phyloP scores from a whole-genome alignment of 345 rosid genomes.

The Gossypium thurberi region DNA sequence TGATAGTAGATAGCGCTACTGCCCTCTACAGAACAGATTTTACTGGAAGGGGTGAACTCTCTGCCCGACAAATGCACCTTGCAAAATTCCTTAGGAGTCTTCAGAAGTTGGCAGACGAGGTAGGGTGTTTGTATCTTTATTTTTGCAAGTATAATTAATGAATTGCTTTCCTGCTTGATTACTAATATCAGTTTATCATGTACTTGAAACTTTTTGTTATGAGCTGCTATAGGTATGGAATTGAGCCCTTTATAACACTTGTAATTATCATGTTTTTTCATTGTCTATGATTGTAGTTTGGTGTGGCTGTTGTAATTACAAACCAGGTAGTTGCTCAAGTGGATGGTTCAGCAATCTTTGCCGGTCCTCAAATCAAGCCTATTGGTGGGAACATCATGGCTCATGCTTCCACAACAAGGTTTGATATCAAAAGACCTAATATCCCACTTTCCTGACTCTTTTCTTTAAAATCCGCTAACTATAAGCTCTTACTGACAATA shows the following conservation, averaged over 20 bases:
- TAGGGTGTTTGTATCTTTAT: slow-evolving; percentile 14
- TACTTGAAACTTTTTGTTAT: not conserved
- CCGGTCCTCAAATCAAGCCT: slow-evolving; percentile 97
- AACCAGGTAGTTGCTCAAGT: slow-evolving; percentile 99
- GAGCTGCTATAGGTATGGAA: not conserved
- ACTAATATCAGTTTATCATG: not conserved
- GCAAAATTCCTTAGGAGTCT: slow-evolving; percentile 95
- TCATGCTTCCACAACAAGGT: slow-evolving; percentile 99
- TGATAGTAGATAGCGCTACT: slow-evolving; percentile 96
- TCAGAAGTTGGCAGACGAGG: slow-evolving; percentile 97
- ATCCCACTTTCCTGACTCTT: not conserved
- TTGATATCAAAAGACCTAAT: not conserved
- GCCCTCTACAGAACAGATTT: slow-evolving; percentile 94
- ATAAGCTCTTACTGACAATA: slow-evolving; percentile 20
- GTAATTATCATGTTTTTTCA: not conserved
- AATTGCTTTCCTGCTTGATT: not conserved
- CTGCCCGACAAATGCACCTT: slow-evolving; percentile 98
- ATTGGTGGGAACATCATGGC: slow-evolving; percentile 99
- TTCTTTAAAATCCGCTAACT: not conserved
- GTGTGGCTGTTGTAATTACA: slow-evolving; percentile 90
- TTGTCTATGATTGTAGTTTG: slow-evolving; percentile 49
- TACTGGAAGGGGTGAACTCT: slow-evolving; percentile 90
- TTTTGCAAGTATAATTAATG: not conserved
- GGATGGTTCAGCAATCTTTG: slow-evolving; percentile 90
- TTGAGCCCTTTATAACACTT: not conserved